Evolutionary conservation across 345 rosid genomes (phyloP), one percentile per base, ranked within the genome.

Genomic region (Passiflora organensis): DNA sequence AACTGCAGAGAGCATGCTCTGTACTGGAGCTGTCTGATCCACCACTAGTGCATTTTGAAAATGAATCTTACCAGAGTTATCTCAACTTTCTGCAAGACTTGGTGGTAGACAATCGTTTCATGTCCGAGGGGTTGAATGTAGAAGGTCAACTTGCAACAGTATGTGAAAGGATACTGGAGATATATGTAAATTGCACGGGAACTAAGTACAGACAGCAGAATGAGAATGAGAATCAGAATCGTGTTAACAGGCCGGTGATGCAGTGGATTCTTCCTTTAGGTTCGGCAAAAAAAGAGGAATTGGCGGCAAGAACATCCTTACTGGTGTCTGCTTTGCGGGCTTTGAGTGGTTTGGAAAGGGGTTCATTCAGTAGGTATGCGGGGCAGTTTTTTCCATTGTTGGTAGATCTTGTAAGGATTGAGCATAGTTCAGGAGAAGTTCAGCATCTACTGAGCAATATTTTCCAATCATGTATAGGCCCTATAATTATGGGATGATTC

Each of bases 31-130:
- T 91, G 43, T 72, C 89, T 6, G 90, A 82, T 48, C 98, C 94
- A 62, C 95, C 96, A 2, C 46, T 84, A 56, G 84, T 91, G 55
- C 93, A 82, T 75, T 91, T 91, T 43, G 96, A 88, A 63, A 91
- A 84, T 6, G 96, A 91, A 49, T 71, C 96, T 3, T 77, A 84
- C 70, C 87, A 81, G 72, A 82, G 66, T 56, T 83, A 77, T 71
- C 79, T 91, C 41, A 76, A 77, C 67, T 71, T 83, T 60, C 86
- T 88, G 38, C 84, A 76, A 58, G 80, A 73, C 65, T 43, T 80
- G 43, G 69, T 82, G 1, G 55, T 54, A 38, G 60, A 72, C 53
- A 75, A 71, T 53, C 83, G 82, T 17, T 64, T 58, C 13, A 55
- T 67, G 50, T 76, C 78, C 0, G 55, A 68, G 58, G 87, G 68